Evolutionary conservation across 352 stramenopile genomes (phyloP).

Genomic region (Pythium sukuiense): DNA sequence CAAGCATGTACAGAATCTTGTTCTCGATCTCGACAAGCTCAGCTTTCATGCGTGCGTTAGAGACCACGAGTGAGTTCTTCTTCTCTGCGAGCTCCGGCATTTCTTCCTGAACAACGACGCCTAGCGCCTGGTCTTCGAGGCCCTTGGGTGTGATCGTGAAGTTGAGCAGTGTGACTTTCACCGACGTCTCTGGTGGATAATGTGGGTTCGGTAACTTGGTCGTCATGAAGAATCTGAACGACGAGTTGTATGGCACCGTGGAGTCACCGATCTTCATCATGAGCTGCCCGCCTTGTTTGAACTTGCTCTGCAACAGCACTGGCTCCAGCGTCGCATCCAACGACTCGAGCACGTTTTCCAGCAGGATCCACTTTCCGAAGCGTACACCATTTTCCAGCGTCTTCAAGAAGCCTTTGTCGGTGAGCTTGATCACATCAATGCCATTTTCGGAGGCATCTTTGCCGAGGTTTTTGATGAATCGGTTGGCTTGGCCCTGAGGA

Average conservation of each 20-base stretch:
- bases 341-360: constrained; percentile 87
- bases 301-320: constrained; percentile 90
- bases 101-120: constrained; percentile 92
- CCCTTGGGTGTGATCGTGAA: constrained; percentile 92
- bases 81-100: constrained; percentile 93
- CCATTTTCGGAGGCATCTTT: constrained; percentile 85
- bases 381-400: constrained; percentile 91
- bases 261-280: constrained; percentile 94
- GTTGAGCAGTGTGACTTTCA: constrained; percentile 93
- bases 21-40: constrained; percentile 94
- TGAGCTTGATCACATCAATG: constrained; percentile 83
- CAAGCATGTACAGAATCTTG: constrained; percentile 93
- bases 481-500: constrained; percentile 91
- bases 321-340: constrained; percentile 91
- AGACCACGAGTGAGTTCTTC: constrained; percentile 92
- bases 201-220: constrained; percentile 93
- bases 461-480: constrained; percentile 93
- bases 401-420: constrained; percentile 80
- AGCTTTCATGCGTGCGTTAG: constrained; percentile 90
- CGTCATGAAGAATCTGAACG: constrained; percentile 93
- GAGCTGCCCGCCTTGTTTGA: constrained; percentile 90
- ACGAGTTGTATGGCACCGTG: constrained; percentile 89
- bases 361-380: constrained; percentile 91
- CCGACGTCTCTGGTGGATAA: constrained; percentile 91
- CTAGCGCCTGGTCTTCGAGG: constrained; percentile 90